phyloP scores from a whole-genome alignment of 805 yeast species.

The Debaryomyces hansenii region DNA sequence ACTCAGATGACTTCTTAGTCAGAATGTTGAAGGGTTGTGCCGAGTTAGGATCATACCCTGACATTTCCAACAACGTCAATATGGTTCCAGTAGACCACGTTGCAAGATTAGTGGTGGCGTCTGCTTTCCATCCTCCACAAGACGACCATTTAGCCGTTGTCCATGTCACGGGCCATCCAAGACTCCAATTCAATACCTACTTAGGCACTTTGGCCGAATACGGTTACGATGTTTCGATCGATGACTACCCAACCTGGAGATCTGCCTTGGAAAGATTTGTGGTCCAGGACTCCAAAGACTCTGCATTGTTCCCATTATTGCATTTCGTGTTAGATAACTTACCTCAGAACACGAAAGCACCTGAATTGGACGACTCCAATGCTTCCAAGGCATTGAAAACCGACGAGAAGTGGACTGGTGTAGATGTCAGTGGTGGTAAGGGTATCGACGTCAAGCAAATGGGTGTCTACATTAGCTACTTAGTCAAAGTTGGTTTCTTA shows the following conservation, averaged over 20 bases:
- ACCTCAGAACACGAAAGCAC: constrained; percentile 90
- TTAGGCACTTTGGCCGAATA: constrained; percentile 61
- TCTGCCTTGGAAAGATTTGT: constrained; percentile 73
- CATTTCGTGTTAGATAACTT: constrained; percentile 93
- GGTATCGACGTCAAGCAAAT: constrained; percentile 71
- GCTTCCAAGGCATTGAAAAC: constrained; percentile 66
- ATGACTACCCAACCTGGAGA: constrained; percentile 80
- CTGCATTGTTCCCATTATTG: constrained; percentile 87
- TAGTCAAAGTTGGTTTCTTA: constrained; percentile 77
- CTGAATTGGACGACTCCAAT: constrained; percentile 88
- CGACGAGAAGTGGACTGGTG: constrained; percentile 65
- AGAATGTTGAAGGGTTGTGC: constrained; percentile 94
- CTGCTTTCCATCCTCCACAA: constrained; percentile 74
- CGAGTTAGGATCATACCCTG: constrained; percentile 84
- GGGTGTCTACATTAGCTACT: constrained; percentile 77
- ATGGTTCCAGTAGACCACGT: constrained; percentile 99
- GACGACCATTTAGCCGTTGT: constrained; percentile 63
- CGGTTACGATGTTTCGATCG: constrained; percentile 68
- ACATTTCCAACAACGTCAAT: constrained; percentile 82
- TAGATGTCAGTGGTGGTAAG: constrained; percentile 64
- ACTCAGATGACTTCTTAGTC: constrained; percentile 93
- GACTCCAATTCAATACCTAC: constrained; percentile 77
- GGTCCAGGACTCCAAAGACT: constrained; percentile 69
- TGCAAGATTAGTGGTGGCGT: constrained; percentile 83
- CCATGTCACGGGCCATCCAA: constrained; percentile 97